Evolutionary conservation across 495 filamentous ascomycete genomes (phyloP).

Genomic region (Echria macrotheca): DNA sequence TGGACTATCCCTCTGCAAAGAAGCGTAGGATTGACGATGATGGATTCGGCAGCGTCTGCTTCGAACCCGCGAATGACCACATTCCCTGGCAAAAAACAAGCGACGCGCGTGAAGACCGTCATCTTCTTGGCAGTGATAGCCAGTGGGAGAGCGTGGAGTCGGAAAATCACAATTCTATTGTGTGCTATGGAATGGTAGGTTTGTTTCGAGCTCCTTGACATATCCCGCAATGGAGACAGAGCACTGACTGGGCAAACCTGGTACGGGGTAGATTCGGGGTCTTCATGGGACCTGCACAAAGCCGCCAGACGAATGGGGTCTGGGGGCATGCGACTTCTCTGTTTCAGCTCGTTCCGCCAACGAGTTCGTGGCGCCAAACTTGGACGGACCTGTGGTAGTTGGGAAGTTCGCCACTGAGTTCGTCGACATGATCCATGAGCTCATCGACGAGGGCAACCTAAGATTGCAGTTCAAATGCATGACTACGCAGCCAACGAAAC

Average conservation of each 20-base stretch:
- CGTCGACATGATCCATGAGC: constrained; percentile 8
- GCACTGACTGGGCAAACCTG: too few species aligned
- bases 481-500: not conserved
- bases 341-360: not conserved
- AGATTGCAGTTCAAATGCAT: constrained; percentile 13
- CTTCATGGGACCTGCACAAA: not conserved
- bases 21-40: too few species aligned
- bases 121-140: too few species aligned
- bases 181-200: constrained; percentile 7
- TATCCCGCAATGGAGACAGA: too few species aligned
- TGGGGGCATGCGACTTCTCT: not conserved
- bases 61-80: too few species aligned
- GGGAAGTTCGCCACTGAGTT: constrained; percentile 1
- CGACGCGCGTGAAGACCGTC: too few species aligned
- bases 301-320: not conserved
- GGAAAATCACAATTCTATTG: too few species aligned
- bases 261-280: not conserved
- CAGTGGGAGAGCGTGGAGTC: too few species aligned
- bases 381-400: not conserved
- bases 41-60: too few species aligned
- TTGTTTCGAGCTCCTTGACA: too few species aligned
- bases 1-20: too few species aligned
- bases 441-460: constrained; percentile 14
- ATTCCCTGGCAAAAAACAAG: too few species aligned
- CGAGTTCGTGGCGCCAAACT: not conserved